A percentile compares a stretch with the other conserved stretches of the same genome.
phyloP scores from a whole-genome alignment of 2,329 filamentous ascomycete species.

The Stemphylium beticola region DNA sequence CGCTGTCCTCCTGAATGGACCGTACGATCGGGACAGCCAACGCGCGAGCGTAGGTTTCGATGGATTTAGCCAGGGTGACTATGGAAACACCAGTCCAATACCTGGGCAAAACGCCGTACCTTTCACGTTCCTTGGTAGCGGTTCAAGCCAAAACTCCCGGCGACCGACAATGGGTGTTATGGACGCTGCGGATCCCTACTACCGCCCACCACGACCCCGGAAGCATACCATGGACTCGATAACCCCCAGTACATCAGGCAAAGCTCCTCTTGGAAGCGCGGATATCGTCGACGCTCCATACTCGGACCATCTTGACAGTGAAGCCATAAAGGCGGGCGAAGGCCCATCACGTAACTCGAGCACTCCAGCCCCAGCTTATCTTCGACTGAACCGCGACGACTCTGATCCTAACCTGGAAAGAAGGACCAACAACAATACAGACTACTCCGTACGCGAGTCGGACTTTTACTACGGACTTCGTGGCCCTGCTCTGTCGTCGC shows the following conservation, averaged over 20 bases:
- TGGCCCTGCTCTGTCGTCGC: constrained; percentile 82
- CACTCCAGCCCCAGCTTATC: constrained; percentile 56
- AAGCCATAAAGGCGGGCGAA: constrained; percentile 38
- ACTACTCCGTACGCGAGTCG: constrained; percentile 92
- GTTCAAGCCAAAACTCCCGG: constrained; percentile 50
- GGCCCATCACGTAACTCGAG: constrained; percentile 42
- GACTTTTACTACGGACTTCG: constrained; percentile 97
- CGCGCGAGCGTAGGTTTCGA: constrained; percentile 62
- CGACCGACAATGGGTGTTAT: constrained; percentile 46
- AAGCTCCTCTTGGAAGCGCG: constrained; percentile 54
- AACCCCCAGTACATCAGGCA: constrained; percentile 54
- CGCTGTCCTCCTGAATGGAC: constrained; percentile 64
- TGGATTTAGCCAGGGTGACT: constrained; percentile 58
- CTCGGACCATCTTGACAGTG: constrained; percentile 50
- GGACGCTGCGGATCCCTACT: constrained; percentile 74
- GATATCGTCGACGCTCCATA: constrained; percentile 57
- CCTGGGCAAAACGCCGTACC: constrained; percentile 73
- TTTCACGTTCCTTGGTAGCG: constrained; percentile 70
- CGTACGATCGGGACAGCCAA: constrained; percentile 48
- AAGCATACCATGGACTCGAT: constrained; percentile 62
- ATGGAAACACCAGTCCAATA: constrained; percentile 69
- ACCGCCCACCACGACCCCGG: constrained; percentile 79
- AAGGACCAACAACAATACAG: constrained; percentile 64
- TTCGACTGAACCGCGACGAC: constrained; percentile 55
- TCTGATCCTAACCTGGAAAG: constrained; percentile 62